These are phyloP conservation scores for Selaginella moellendorffii DNA, from an alignment of 75 land plant species.

Conservation along the genomic window DNA sequence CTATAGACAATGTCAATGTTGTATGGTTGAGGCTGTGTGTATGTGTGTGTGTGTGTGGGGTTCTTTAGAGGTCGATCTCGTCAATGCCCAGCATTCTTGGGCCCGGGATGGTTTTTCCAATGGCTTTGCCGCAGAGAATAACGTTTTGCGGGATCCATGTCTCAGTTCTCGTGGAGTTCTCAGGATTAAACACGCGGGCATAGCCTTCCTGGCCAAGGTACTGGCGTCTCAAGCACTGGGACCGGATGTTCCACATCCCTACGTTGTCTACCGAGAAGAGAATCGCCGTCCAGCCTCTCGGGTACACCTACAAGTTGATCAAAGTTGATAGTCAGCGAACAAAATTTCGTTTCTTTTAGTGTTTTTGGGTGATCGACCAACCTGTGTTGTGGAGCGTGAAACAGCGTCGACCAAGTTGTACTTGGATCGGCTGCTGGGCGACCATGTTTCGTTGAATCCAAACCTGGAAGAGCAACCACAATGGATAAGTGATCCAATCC, in stretches of 20 bases:
- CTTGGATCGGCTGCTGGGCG: neutral
- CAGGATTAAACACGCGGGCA: constrained; percentile 47
- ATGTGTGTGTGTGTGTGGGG: no score
- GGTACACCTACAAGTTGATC: constrained; percentile 44
- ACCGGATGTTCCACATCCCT: constrained; percentile 83
- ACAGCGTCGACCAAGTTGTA: neutral
- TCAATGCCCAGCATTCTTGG: no score
- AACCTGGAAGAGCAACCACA: neutral
- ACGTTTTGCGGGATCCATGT: constrained; percentile 53
- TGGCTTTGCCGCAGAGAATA: constrained; percentile 39
- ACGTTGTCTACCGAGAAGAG: constrained; percentile 67
- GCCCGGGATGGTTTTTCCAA: neutral
- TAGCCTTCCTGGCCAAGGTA: constrained; percentile 86
- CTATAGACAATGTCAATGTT: no score
- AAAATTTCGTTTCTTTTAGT: neutral
- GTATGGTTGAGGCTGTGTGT: no score
- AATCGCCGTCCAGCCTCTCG: constrained; percentile 59
- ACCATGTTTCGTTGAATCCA: neutral
- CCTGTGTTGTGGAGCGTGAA: neutral
- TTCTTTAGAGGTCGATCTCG: no score
- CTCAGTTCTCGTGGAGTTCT: constrained; percentile 40
- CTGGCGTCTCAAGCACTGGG: constrained; percentile 66
- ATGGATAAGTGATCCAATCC: neutral
- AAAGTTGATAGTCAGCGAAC: no score
- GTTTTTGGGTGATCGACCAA: neutral